phyloP scores from a whole-genome alignment of 2,329 filamentous ascomycete species.

The Phyllosticta ampelicida region DNA sequence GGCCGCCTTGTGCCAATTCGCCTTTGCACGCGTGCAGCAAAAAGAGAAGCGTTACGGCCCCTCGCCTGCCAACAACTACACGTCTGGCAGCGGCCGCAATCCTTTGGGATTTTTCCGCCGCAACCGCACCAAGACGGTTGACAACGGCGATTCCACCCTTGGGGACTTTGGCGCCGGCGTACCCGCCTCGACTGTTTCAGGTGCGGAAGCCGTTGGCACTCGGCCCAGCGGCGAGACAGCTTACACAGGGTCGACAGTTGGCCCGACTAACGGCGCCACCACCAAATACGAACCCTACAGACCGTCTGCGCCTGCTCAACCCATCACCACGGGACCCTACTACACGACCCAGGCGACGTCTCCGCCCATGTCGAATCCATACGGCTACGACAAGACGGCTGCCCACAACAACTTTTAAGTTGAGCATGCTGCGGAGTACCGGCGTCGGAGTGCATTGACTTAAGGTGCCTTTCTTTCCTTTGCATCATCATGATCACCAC shows the following conservation, averaged over 20 bases:
- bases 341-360: conserved; percentile 37
- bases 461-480: background rate
- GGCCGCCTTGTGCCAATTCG: conserved; percentile 58
- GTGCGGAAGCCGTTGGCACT: conserved; percentile 21
- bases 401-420: background rate
- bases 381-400: conserved; percentile 26
- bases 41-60: conserved; percentile 64
- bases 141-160: conserved; percentile 34
- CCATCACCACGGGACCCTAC: conserved; percentile 25
- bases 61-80: conserved; percentile 57
- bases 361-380: conserved; percentile 25
- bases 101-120: conserved; percentile 36
- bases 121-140: conserved; percentile 22
- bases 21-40: conserved; percentile 59
- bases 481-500: background rate
- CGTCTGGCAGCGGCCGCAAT: conserved; percentile 44
- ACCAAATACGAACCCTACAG: conserved; percentile 21
- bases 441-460: background rate
- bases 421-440: background rate
- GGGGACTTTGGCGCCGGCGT: conserved; percentile 22
- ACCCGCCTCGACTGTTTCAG: conserved; percentile 18
- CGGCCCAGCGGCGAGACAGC: conserved; percentile 41
- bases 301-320: conserved; percentile 17
- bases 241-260: conserved; percentile 39
- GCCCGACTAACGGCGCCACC: conserved; percentile 19